These are phyloP conservation scores for Dunaliella sp. DNA, from an alignment of 139 green algal species.

Conservation along the genomic window DNA sequence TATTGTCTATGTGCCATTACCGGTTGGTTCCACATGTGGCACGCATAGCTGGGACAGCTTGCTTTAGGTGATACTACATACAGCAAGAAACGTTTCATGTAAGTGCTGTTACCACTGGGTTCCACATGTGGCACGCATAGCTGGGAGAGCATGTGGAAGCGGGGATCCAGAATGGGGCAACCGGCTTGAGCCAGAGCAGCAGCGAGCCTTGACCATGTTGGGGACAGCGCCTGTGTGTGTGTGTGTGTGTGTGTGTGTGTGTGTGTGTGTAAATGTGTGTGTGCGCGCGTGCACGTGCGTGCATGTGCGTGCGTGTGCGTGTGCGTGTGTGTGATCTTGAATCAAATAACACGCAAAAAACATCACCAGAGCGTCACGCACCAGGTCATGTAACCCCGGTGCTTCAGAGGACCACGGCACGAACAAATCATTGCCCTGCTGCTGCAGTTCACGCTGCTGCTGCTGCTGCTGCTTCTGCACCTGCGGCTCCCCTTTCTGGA, in stretches of 20 bases:
- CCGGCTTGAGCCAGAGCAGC: constrained; percentile 28
- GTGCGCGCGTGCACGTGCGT: background rate
- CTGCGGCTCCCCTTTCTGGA: background rate
- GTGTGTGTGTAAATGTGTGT: background rate
- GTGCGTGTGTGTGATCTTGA: background rate
- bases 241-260: background rate
- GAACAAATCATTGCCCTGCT: too few species aligned
- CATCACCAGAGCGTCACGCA: background rate
- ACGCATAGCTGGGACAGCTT: too few species aligned
- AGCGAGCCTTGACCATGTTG: constrained; percentile 42
- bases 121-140: constrained; percentile 10
- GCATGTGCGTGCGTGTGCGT: background rate
- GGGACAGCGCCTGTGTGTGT: constrained; percentile 9
- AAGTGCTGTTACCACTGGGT: too few species aligned
- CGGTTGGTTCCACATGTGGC: too few species aligned
- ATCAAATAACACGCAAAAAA: too few species aligned
- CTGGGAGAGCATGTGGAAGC: constrained; percentile 18
- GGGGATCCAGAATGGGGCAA: constrained; percentile 46
- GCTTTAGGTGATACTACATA: too few species aligned
- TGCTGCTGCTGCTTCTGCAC: background rate
- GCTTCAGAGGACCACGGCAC: too few species aligned
- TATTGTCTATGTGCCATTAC: too few species aligned
- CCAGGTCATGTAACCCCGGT: too few species aligned
- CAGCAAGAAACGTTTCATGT: too few species aligned
- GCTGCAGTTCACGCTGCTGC: constrained; percentile 2